Conservation (phyloP, 176 grass and related monocot species). For the Hordeum marinum region DNA sequence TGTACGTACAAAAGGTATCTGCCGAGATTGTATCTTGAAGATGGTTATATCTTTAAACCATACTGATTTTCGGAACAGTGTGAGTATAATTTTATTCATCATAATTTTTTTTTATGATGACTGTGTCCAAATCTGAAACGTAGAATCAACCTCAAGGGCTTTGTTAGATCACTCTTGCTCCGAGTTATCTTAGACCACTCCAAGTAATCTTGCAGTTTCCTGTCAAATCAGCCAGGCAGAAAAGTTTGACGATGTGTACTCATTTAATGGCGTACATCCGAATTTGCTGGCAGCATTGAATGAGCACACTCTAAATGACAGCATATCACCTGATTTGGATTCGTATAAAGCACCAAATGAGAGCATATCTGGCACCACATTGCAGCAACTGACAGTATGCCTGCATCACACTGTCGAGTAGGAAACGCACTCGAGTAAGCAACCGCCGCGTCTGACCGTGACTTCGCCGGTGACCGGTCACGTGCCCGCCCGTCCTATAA, state of each 20-base stretch:
- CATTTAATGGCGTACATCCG: background rate
- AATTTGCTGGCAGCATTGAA: background rate
- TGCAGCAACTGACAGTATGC: background rate
- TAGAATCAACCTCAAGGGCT: too few species aligned
- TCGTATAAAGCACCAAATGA: background rate
- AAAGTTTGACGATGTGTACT: background rate
- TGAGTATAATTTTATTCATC: too few species aligned
- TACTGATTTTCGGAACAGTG: too few species aligned
- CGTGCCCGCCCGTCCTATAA: background rate
- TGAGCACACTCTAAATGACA: background rate
- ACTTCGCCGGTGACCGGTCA: background rate
- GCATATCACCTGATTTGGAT: background rate
- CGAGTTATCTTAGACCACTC: background rate
- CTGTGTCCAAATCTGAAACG: too few species aligned
- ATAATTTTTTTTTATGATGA: too few species aligned
- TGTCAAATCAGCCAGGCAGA: background rate
- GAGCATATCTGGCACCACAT: background rate
- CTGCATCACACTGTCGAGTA: background rate
- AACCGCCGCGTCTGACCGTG: background rate
- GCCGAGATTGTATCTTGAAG: background rate
- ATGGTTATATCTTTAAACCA: too few species aligned
- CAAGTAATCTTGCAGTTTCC: background rate
- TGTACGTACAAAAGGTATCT: background rate
- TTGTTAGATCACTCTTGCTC: too few species aligned
- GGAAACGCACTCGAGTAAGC: background rate